Percentiles rank a stretch among this genome's conserved stretches.
These are phyloP conservation scores for Neopestalotiopsis rosae DNA, from an alignment of 2,329 filamentous ascomycete species.

Conservation along the genomic window DNA sequence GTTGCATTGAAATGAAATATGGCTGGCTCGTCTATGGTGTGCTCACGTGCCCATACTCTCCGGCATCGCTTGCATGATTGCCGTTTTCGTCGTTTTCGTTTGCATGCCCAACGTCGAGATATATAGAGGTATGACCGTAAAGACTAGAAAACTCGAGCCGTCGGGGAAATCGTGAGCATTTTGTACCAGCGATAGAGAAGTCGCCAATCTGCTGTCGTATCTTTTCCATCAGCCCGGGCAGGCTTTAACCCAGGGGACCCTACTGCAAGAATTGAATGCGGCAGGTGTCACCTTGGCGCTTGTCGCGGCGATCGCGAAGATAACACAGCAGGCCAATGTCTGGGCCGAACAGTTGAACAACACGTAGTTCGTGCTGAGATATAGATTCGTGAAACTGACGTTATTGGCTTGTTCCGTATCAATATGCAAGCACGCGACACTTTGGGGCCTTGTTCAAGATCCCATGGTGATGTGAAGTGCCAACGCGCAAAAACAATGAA, in stretches of 20 bases:
- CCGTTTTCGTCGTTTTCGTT: background rate
- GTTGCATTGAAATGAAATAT: background rate
- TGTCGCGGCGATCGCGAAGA: background rate
- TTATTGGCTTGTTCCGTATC: background rate
- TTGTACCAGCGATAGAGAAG: background rate
- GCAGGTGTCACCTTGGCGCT: conserved; percentile 14
- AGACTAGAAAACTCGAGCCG: background rate
- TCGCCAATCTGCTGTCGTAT: background rate
- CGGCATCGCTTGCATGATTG: background rate
- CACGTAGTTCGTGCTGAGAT: background rate
- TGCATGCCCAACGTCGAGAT: background rate
- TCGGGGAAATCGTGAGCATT: background rate
- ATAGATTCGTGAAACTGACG: background rate
- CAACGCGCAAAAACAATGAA: background rate
- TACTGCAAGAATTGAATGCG: conserved; percentile 2
- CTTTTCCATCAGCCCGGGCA: background rate
- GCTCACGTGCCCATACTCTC: background rate
- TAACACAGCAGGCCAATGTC: background rate
- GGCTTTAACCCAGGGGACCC: background rate
- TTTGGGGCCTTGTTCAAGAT: no score
- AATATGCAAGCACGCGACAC: background rate
- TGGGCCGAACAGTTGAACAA: background rate
- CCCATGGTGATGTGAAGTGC: background rate
- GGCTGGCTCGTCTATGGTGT: background rate
- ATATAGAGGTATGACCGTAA: background rate